Base-by-base conservation (phyloP, 345 rosid species). In the Citrus medica region DNA sequence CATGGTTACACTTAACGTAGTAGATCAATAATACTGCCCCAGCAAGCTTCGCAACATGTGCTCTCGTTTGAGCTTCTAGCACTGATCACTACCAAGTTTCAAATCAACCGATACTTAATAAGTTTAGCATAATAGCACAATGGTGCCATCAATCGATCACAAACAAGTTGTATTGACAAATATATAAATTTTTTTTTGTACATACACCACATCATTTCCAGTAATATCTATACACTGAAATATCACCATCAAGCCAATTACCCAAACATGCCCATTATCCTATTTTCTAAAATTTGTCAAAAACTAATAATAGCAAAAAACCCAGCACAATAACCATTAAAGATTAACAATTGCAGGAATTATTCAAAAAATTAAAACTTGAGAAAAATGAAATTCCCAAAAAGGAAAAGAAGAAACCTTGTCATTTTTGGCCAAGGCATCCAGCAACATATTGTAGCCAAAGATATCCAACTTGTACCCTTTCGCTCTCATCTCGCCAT, bases 381-480 rank as follows among this genome's bases (percentile, higher is more conserved):
- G 40, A 62, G 5, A 63, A 9, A 40, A 75, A 67, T 27, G 22
- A 28, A 12, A 40, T 21, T 21, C 4, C 0, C 16, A 25, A 37
- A 48, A 46, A 42, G 17, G 16, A 67, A 37, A 67, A 38, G 14
- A 77, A 55, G 67, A 62, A 71, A 86, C 76, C 76, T 73, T 58
- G 12, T 73, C 76, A 58, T 58, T 92, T 82, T 92, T 91, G 28
- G 90, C 97, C 73, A 93, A 89, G 82, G 94, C 92, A 86, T 95
- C 91, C 88, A 95, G 79, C 79, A 95, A 80, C 99, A 95, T 95
- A 74, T 95, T 95, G 80, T 89, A 95, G 66, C 87, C 94, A 59
- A 95, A 92, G 48, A 92, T 79, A 59, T 95, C 98, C 71, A 95
- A 84, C 71, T 84, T 87, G 76, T 89, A 88, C 5, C 95, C 91